Conservation (phyloP, 2,329 filamentous ascomycete genomes). For the Beauveria varroae region DNA sequence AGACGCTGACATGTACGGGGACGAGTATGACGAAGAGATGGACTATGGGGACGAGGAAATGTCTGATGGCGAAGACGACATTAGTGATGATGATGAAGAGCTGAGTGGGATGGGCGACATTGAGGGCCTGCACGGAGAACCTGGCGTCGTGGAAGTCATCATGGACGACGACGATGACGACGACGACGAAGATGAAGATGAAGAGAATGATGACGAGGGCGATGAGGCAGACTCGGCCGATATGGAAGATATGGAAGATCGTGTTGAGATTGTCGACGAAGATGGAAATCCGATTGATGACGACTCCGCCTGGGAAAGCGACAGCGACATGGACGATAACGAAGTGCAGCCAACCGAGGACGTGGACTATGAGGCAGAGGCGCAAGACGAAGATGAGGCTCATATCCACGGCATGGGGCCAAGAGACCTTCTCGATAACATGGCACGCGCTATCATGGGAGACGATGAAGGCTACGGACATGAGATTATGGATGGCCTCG, state of each 20-base stretch:
- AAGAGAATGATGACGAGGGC: constrained; percentile 47
- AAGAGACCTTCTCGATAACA: constrained; percentile 40
- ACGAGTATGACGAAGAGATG: constrained; percentile 88
- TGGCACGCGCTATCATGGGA: constrained; percentile 48
- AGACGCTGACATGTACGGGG: constrained; percentile 87
- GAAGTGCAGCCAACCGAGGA: constrained; percentile 46
- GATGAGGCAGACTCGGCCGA: constrained; percentile 42
- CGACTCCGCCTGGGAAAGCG: constrained; percentile 55
- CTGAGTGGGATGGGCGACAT: constrained; percentile 78
- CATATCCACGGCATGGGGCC: constrained; percentile 38
- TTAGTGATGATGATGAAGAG: constrained; percentile 85
- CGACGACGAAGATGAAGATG: constrained; percentile 50
- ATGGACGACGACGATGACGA: constrained; percentile 63
- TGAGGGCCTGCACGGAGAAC: constrained; percentile 61
- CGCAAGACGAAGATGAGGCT: constrained; percentile 47
- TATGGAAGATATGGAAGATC: constrained; percentile 40
- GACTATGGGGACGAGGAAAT: constrained; percentile 79
- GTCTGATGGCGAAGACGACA: constrained; percentile 74
- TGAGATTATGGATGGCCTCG: constrained; percentile 43
- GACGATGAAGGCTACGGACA: constrained; percentile 45
- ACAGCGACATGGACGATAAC: constrained; percentile 48
- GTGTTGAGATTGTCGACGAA: constrained; percentile 55
- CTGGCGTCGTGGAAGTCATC: constrained; percentile 64
- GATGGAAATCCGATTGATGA: constrained; percentile 52
- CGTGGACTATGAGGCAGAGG: constrained; percentile 47